Evolutionary conservation across 2,329 filamentous ascomycete genomes (phyloP), one percentile per base, ranked within the genome.

Genomic region (Aspergillus ochraceoroseus): DNA sequence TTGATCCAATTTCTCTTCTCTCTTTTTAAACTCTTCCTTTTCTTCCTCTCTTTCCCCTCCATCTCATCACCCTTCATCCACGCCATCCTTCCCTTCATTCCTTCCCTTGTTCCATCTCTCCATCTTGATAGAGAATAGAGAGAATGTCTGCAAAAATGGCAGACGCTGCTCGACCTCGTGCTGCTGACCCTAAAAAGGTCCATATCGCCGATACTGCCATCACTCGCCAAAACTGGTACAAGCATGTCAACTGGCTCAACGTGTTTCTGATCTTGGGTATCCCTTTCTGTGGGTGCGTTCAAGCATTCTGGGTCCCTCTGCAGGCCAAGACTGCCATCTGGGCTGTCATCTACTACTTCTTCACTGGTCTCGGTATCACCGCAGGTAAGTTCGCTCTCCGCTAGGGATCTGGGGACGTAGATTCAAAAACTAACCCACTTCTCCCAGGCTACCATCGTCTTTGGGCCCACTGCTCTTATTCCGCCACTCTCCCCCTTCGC

Each of bases 161-260:
- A 41, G 62, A 64, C 46, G 45, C 55, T 29, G 39, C 53, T 43
- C 58, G 60, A 52, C 56, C 58, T 30, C 61, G 59, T 51, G 53
- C 57, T 33, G 46, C 50, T 28, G 63, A 64, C 46, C 54, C 76
- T 35, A 77, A 82, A 72, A 94, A 94, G 71, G 77, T 83, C 59
- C 87, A 94, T 68, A 92, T 94, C 67, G 80, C 86, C 51, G 87
- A 94, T 51, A 78, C 79, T 49, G 83, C 85, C 43, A 82, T 94
- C 55, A 94, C 86, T 45, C 76, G 74, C 67, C 71, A 74, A 58
- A 95, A 94, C 73, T 92, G 86, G 85, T 82, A 88, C 70, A 83
- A 89, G 71, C 88, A 95, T 63, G 77, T 95, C 73, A 88, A 94
- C 76, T 95, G 88, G 87, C 76, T 95, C 53, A 95, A 94, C 66